Percentiles rank a stretch among this genome's conserved stretches.
These are phyloP conservation scores for Anthostomella pinea DNA, from an alignment of 2,329 filamentous ascomycete species.

Conservation along the genomic window DNA sequence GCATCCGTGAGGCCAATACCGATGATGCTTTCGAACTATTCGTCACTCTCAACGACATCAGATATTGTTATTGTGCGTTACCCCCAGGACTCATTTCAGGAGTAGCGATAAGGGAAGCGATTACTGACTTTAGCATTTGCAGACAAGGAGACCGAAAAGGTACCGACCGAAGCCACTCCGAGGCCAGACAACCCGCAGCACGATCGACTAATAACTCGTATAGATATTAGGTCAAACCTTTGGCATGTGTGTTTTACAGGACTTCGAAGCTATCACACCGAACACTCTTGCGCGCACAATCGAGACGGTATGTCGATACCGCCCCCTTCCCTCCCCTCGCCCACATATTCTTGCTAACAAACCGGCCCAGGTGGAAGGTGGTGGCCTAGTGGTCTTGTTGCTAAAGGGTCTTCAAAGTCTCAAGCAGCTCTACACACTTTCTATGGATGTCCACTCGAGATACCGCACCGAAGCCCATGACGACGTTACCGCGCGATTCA, in stretches of 20 bases:
- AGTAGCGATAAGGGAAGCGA: too few species aligned
- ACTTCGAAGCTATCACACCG: constrained; percentile 97
- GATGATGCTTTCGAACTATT: constrained; percentile 98
- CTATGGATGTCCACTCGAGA: constrained; percentile 96
- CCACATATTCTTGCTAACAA: neutral
- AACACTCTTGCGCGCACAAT: constrained; percentile 92
- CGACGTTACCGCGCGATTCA: constrained; percentile 94
- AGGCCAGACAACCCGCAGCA: too few species aligned
- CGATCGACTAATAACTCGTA: too few species aligned
- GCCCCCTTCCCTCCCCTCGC: neutral
- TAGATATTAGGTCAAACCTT: constrained; percentile 70
- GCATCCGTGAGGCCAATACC: constrained; percentile 84
- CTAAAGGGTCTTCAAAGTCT: constrained; percentile 95
- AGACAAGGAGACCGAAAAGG: constrained; percentile 99
- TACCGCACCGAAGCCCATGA: constrained; percentile 95
- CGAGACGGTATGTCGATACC: constrained; percentile 66
- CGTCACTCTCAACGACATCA: constrained; percentile 92
- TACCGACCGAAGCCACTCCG: too few species aligned
- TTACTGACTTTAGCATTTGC: too few species aligned
- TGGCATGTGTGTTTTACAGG: constrained; percentile 96
- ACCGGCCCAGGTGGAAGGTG: constrained; percentile 66
- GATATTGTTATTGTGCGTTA: constrained; percentile 99
- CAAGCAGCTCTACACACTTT: constrained; percentile 94
- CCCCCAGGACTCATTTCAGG: too few species aligned
- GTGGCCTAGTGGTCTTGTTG: constrained; percentile 83